Percentiles rank a stretch among this genome's conserved stretches.
Conservation (phyloP, 805 yeast species). For the Kodamaea kakaduensis region DNA sequence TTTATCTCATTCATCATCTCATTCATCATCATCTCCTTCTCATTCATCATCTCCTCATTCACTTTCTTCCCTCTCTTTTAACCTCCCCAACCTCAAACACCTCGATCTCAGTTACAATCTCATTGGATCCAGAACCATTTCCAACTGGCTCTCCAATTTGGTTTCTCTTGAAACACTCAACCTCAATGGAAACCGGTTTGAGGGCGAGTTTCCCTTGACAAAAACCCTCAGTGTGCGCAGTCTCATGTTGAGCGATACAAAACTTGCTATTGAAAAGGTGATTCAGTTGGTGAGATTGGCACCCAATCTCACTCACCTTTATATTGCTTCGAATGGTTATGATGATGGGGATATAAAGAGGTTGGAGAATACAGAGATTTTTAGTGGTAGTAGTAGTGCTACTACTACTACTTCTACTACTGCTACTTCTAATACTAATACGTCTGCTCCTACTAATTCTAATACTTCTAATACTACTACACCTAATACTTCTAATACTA, state of each 20-base stretch:
- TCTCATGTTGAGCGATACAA: constrained; percentile 26
- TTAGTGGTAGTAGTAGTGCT: neutral
- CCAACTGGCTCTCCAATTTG: constrained; percentile 30
- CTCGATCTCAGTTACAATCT: constrained; percentile 64
- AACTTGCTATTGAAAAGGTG: constrained; percentile 16
- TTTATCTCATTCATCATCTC: no score
- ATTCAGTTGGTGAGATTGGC: constrained; percentile 25
- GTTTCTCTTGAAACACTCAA: constrained; percentile 40
- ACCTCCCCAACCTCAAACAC: constrained; percentile 10
- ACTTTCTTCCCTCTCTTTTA: constrained; percentile 4
- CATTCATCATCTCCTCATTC: neutral
- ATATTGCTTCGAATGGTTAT: constrained; percentile 34
- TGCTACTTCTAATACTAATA: no score
- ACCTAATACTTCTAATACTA: neutral
- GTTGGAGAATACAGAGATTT: constrained; percentile 3
- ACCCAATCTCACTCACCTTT: constrained; percentile 32
- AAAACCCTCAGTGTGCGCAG: constrained; percentile 2
- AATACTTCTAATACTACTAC: no score
- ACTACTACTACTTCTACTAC: neutral
- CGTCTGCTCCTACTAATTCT: neutral
- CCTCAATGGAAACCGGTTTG: constrained; percentile 53
- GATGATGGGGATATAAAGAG: constrained; percentile 15
- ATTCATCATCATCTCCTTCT: neutral
- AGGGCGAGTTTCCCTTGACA: neutral
- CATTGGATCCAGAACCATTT: constrained; percentile 30